Base-by-base conservation (phyloP, 2,329 filamentous ascomycete genomes). In the Phialocephala subalpina region DNA sequence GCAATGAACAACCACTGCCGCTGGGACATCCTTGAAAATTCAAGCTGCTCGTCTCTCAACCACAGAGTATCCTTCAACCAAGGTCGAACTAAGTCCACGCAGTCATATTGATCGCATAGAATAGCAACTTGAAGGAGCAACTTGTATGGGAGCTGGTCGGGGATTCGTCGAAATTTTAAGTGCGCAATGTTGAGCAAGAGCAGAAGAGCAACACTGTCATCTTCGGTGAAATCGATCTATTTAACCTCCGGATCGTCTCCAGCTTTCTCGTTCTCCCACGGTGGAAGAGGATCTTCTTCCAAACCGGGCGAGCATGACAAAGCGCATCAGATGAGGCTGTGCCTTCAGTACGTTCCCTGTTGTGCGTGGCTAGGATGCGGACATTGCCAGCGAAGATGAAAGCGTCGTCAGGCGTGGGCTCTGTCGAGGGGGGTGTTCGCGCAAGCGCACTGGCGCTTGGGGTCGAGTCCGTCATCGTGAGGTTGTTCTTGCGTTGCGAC, bases 61-160 rank as follows among this genome's bases (percentile, higher is more conserved):
- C 38, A 42, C 5, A 42, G 38, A 3, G 29, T 33, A 9, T 33
- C 29, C 29, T 33, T 2, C 8, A 68, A 16, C 63, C 66, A 70
- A 14, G 56, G 61, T 27, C 29, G 36, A 2, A 66, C 62, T 1
- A 69, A 22, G 3, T 56, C 33, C 8, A 56, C 18, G 47, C 63
- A 68, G 36, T 69, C 53, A 22, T 67, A 69, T 47, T 67, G 38
- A 55, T 70, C 64, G 35, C 58, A 61, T 11, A 69, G 45, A 9
- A 62, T 22, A 11, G 68, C 66, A 25, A 69, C 25, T 3, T 49
- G 4, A 1, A 65, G 16, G 1, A 70, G 58, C 14, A 35, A 2
- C 1, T 61, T 18, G 33, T 42, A 67, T 5, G 45, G 35, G 5
- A 68, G 53, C 0, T 16, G 38, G 18, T 1, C 4, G 18, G 64